A percentile compares a stretch with the other conserved stretches of the same genome.
Evolutionary conservation across 306 rosid genomes (phyloP).

Genomic region (Lathyrus sativus): DNA sequence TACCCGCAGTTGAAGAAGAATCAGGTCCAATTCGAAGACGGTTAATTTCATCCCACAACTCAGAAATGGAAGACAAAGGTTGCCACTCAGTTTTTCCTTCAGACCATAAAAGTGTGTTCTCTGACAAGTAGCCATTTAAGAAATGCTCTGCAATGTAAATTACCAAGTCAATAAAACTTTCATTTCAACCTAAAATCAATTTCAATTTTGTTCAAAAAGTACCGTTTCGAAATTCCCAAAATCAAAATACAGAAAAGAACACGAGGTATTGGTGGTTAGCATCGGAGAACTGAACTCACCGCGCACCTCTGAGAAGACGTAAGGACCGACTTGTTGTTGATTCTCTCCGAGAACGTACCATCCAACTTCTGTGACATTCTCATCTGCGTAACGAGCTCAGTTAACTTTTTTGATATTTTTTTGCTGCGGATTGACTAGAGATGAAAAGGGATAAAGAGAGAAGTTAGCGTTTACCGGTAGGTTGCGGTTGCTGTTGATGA

Average conservation of each 20-base stretch:
- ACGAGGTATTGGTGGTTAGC: background rate
- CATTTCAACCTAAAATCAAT: constrained; percentile 40
- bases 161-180: constrained; percentile 45
- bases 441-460: background rate
- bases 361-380: constrained; percentile 54
- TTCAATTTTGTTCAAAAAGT: background rate
- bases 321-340: constrained; percentile 87
- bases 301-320: constrained; percentile 71
- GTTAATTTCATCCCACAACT: constrained; percentile 48
- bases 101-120: constrained; percentile 72
- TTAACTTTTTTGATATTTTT: background rate
- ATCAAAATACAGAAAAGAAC: background rate
- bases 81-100: constrained; percentile 92
- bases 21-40: constrained; percentile 39
- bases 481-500: constrained; percentile 29
- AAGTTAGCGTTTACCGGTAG: constrained; percentile 7
- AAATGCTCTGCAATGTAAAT: constrained; percentile 83
- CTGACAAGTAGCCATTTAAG: constrained; percentile 68
- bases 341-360: constrained; percentile 85
- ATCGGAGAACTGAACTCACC: constrained; percentile 57
- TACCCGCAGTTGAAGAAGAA: constrained; percentile 11
- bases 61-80: constrained; percentile 72
- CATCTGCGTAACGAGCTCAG: constrained; percentile 36
- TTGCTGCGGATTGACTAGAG: background rate
- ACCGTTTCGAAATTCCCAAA: background rate